Percentiles rank a stretch among this genome's conserved stretches.
phyloP scores from a whole-genome alignment of 768 basidiomycete genomes.

The Paxillus involutus region DNA sequence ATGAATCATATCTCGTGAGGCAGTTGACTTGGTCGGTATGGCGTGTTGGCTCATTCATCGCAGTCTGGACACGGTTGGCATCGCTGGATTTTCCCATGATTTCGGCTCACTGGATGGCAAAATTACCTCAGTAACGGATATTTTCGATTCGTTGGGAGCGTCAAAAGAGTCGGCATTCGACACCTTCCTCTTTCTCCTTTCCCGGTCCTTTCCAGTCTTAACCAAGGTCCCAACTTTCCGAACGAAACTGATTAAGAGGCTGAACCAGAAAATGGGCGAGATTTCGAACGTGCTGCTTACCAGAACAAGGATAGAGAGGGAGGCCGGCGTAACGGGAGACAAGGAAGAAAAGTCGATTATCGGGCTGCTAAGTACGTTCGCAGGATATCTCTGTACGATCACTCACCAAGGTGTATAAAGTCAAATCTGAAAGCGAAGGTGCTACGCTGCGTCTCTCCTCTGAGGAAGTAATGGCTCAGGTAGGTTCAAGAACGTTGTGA shows the following conservation, averaged over 20 bases:
- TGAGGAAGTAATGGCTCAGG: constrained; percentile 43
- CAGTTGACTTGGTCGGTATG: too few species aligned
- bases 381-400: too few species aligned
- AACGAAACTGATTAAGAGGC: constrained; percentile 17
- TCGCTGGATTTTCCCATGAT: constrained; percentile 46
- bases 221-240: constrained; percentile 32
- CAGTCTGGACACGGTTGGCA: constrained; percentile 45
- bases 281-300: constrained; percentile 34
- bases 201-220: constrained; percentile 29
- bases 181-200: constrained; percentile 24
- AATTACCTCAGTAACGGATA: constrained; percentile 18
- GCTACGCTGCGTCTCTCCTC: constrained; percentile 32
- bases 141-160: constrained; percentile 22
- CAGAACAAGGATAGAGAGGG: constrained; percentile 33
- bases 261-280: constrained; percentile 31
- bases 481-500: neutral
- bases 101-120: constrained; percentile 43
- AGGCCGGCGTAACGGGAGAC: constrained; percentile 24
- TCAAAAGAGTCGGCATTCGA: too few species aligned
- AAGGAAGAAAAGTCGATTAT: constrained; percentile 38
- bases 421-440: constrained; percentile 34
- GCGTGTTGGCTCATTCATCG: neutral
- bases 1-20: constrained; percentile 48
- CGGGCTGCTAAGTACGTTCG: constrained; percentile 32
- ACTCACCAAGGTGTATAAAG: constrained; percentile 19